Evolutionary conservation across 805 yeast genomes (phyloP), one percentile per base, ranked within the genome.

Genomic region (Sugiyamaella smithiae): DNA sequence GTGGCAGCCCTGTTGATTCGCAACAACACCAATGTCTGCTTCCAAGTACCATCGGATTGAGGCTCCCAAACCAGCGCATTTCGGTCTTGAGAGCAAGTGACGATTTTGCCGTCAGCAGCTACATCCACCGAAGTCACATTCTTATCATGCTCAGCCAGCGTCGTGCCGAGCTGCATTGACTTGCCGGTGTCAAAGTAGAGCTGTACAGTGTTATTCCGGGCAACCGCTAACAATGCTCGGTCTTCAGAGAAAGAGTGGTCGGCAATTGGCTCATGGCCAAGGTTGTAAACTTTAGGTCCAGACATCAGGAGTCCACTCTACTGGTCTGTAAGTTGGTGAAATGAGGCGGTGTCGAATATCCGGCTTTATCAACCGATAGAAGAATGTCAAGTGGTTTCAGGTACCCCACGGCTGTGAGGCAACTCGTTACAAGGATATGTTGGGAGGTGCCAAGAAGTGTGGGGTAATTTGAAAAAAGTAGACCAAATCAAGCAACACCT

Each of bases 21-120:
- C 65, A 95, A 76, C 49, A 95, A 75, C 23, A 93, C 99, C 62
- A 93, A 75, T 3, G 97, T 89, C 45, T 96, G 96, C 72, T 85
- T 88, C 70, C 81, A 81, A 12, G 76, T 51, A 23, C 80, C 78
- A 61, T 80, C 80, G 28, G 78, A 67, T 52, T 75, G 70, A 29
- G 86, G 85, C 56, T 87, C 90, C 97, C 98, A 93, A 14, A 93
- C 99, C 57, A 90, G 78, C 11, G 98, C 98, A 60, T 93, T 93
- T 68, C 99, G 79, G 68, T 93, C 99, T 70, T 93, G 98, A 7
- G 98, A 89, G 65, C 97, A 89, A 26, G 98, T 93, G 61, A 93
- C 93, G 58, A 93, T 88, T 65, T 85, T 82, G 42, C 97, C 97
- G 57, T 86, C 88, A 29, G 76, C 69, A 32, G 96, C 85, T 60